A percentile compares a stretch with the other conserved stretches of the same genome.
phyloP scores from a whole-genome alignment of 2,329 filamentous ascomycete genomes.

The Talaromyces rugulosus region DNA sequence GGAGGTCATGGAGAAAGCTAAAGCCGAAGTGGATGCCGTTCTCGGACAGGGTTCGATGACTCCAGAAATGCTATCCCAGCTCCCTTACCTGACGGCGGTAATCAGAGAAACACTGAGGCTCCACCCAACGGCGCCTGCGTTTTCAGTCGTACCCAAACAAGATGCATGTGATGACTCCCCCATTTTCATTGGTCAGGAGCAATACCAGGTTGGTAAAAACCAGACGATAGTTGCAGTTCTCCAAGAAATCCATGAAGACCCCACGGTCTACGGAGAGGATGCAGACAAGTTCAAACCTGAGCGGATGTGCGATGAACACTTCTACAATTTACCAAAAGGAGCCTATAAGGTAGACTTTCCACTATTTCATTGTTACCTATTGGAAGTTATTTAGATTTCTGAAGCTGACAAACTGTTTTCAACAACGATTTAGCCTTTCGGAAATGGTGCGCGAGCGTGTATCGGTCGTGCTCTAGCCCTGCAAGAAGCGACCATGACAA shows the following conservation, averaged over 20 bases:
- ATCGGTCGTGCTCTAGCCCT: neutral
- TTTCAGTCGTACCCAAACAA: neutral
- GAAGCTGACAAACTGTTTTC: neutral
- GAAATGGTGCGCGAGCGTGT: neutral
- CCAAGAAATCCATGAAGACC: neutral
- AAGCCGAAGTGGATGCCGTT: neutral
- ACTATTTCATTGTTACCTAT: neutral
- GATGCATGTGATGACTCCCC: neutral
- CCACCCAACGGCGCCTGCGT: neutral
- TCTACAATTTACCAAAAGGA: neutral
- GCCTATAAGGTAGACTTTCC: neutral
- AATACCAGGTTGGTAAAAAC: neutral
- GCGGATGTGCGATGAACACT: neutral
- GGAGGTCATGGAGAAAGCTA: neutral
- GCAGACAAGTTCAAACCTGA: neutral
- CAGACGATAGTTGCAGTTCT: neutral
- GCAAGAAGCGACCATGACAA: neutral
- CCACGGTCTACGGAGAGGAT: neutral
- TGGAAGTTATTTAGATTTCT: neutral
- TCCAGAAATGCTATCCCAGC: neutral
- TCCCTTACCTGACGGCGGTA: constrained; percentile 3
- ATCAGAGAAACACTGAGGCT: neutral
- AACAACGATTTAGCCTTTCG: neutral
- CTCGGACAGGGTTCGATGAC: neutral
- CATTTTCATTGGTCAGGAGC: neutral